Percentiles rank a stretch among this genome's conserved stretches.
phyloP scores from a whole-genome alignment of 805 yeast species.

The Cyberlindnera misumaiensis region DNA sequence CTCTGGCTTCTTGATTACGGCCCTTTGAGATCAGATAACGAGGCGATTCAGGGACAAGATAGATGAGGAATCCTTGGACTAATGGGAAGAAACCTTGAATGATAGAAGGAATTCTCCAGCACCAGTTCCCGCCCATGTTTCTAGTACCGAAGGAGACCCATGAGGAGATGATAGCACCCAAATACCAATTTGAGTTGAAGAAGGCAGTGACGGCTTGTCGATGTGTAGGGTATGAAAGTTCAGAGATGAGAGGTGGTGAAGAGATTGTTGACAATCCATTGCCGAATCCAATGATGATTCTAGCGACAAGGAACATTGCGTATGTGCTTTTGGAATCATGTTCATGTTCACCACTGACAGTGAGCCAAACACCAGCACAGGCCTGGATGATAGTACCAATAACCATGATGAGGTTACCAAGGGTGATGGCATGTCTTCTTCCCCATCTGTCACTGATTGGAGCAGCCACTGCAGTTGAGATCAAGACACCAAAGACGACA shows the following conservation, averaged over 20 bases:
- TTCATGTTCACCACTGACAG: slow-evolving; percentile 3
- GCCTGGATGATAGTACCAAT: slow-evolving; percentile 24
- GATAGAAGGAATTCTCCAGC: slow-evolving; percentile 50
- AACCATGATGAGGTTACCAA: slow-evolving; percentile 21
- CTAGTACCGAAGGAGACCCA: slow-evolving; percentile 43
- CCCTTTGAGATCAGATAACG: slow-evolving; percentile 37
- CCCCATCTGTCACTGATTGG: slow-evolving; percentile 32
- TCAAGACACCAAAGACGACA: slow-evolving; percentile 34
- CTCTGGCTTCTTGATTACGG: slow-evolving; percentile 35
- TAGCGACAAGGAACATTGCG: slow-evolving; percentile 16
- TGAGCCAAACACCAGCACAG: slow-evolving; percentile 21
- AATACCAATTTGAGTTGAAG: slow-evolving; percentile 44
- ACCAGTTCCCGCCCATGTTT: slow-evolving; percentile 25
- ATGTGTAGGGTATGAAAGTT: slow-evolving; percentile 41
- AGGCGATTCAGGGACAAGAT: slow-evolving; percentile 44
- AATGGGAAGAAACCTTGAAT: slow-evolving; percentile 44
- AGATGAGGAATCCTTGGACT: slow-evolving; percentile 30
- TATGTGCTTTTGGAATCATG: slow-evolving; percentile 15
- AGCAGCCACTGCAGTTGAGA: slow-evolving; percentile 26
- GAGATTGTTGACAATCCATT: slow-evolving; percentile 34
- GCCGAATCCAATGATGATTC: slow-evolving; percentile 45
- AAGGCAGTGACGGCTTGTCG: slow-evolving; percentile 33
- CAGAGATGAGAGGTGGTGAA: slow-evolving; percentile 44
- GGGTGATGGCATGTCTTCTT: slow-evolving; percentile 28
- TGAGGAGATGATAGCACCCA: slow-evolving; percentile 46